phyloP scores from a whole-genome alignment of 345 rosid species.

The Populus nigra region DNA sequence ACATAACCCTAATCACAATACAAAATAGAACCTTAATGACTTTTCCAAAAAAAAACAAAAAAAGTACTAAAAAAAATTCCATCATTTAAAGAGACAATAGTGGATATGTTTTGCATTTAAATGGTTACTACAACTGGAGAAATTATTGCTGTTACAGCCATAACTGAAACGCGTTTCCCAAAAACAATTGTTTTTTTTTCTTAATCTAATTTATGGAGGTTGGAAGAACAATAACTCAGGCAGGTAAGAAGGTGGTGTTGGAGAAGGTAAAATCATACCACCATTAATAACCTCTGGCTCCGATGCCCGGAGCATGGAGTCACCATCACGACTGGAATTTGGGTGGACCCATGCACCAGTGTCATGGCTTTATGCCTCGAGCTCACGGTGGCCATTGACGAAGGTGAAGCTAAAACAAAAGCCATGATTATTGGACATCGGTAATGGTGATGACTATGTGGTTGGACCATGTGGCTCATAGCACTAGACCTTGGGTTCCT shows the following conservation, averaged over 20 bases:
- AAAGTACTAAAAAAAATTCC: neutral
- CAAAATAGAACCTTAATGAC: too few relatives aligned
- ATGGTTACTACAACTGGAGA: neutral
- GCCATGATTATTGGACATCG: neutral
- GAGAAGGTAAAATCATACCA: neutral
- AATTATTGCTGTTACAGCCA: neutral
- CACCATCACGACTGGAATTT: neutral
- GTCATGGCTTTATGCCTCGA: neutral
- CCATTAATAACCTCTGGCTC: neutral
- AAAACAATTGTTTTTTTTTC: too few relatives aligned
- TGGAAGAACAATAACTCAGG: neutral
- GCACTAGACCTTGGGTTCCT: constrained; percentile 26
- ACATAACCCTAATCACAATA: too few relatives aligned
- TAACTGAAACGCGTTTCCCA: too few relatives aligned
- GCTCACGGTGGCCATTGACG: neutral
- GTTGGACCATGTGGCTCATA: constrained; percentile 16
- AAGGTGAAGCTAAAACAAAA: neutral
- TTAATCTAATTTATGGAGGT: neutral
- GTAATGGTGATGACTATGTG: neutral
- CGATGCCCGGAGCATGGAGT: neutral
- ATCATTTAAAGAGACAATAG: too few relatives aligned
- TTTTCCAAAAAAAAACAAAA: too few relatives aligned
- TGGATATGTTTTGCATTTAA: neutral
- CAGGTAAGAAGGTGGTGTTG: neutral
- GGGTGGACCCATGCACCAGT: neutral